Conservation (phyloP, 805 yeast species). For the Grigorovia transvaalensis region DNA sequence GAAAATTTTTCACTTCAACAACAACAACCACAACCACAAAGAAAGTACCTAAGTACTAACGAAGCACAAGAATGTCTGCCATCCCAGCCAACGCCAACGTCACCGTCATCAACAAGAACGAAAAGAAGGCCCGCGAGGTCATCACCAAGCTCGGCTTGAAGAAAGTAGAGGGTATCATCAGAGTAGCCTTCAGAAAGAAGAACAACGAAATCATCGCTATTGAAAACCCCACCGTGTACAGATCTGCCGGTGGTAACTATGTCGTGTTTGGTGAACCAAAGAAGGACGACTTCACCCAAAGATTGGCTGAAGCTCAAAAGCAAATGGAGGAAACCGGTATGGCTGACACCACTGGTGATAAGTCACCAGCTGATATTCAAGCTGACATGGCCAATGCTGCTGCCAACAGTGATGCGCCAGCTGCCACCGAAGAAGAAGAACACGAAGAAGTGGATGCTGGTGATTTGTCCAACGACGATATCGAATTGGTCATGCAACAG, state of each 20-base stretch:
- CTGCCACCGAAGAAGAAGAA: conserved; percentile 39
- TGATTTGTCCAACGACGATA: conserved; percentile 73
- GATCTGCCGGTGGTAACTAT: conserved; percentile 84
- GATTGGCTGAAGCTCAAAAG: conserved; percentile 73
- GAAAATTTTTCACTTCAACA: no score
- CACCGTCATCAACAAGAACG: conserved; percentile 75
- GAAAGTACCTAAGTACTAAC: no score
- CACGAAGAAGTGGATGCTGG: conserved; percentile 74
- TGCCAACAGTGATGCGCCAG: conserved; percentile 27
- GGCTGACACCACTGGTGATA: conserved; percentile 39
- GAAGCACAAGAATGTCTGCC: conserved; percentile 13
- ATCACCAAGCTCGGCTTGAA: conserved; percentile 82
- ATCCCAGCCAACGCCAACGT: conserved; percentile 26
- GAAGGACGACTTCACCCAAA: conserved; percentile 85
- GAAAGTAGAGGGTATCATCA: conserved; percentile 82
- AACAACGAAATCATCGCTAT: conserved; percentile 86
- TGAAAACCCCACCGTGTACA: conserved; percentile 91
- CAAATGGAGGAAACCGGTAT: conserved; percentile 41
- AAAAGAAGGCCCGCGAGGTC: conserved; percentile 88
- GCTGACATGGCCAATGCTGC: conserved; percentile 72
- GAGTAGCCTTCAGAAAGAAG: conserved; percentile 92
- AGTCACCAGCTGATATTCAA: conserved; percentile 70
- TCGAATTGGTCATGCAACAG: conserved; percentile 82
- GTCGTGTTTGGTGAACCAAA: conserved; percentile 97
- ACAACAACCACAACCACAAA: background rate